Base-by-base conservation (phyloP, 257 asterid genomes). In the Scutellaria baicalensis region DNA sequence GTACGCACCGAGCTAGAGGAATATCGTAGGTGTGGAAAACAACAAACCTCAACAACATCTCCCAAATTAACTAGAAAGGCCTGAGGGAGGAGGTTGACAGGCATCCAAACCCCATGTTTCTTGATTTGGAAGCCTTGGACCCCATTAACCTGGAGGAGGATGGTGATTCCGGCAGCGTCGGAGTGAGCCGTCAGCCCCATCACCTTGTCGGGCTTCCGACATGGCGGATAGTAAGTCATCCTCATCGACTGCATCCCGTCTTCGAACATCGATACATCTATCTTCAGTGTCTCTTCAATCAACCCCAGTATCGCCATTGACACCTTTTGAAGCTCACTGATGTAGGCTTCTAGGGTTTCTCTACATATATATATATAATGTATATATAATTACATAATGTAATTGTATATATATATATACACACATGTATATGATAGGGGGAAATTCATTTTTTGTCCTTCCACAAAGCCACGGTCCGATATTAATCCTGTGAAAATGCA, bases 31-130 rank as follows among this genome's bases (percentile, higher is more conserved):
- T n/a, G n/a, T n/a, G n/a, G n/a, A n/a, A 43, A 43, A 3, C 12
- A 7, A 43, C 1, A 17, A 23, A 75, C 73, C 73, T 76, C 95
- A 27, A 80, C 20, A 20, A 79, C 66, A 58, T 87, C 93, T 68
- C 91, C 95, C 7, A 88, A 12, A 23, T 90, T 88, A 9, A 90
- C 88, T 51, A 84, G 75, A 51, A 90, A 79, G 16, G 96, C 87
- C 55, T 74, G 70, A 0, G 81, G 88, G n/a, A 71, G 69, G 66
- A 83, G 42, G 6, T 76, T 42, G 10, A 90, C 86, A 0, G 89
- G 84, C 59, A 80, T 47, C 96, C 96, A 90, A 31, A 72, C 33
- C 1, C 86, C 95, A 47, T 83, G 84, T 57, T 66, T 83, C 20
- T 82, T 85, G 13, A 90, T 70, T 63, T 90, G 86, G 18, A 90